Conservation (phyloP, 768 basidiomycete species). For the Suillus americanus region DNA sequence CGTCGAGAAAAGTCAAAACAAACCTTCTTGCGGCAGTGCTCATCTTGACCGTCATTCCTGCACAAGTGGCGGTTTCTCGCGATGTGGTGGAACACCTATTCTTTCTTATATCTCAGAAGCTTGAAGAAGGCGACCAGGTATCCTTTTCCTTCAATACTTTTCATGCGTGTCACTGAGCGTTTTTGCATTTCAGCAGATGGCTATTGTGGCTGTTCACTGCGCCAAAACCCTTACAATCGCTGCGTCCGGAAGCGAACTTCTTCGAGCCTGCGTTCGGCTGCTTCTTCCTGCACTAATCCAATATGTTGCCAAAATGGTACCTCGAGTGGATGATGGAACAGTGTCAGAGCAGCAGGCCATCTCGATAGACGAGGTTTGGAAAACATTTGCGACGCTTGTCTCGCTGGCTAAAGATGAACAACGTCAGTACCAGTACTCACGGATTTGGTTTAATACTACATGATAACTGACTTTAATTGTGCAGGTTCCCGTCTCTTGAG, state of each 20-base stretch:
- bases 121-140: constrained; percentile 71
- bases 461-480: constrained; percentile 14
- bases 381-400: constrained; percentile 70
- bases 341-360: constrained; percentile 56
- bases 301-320: constrained; percentile 70
- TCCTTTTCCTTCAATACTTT: constrained; percentile 13
- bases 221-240: constrained; percentile 80
- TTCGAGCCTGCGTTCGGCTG: constrained; percentile 70
- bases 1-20: constrained; percentile 82
- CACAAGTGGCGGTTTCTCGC: constrained; percentile 63
- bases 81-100: constrained; percentile 82
- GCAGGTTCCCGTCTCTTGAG: constrained; percentile 67
- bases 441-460: not conserved
- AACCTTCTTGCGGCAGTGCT: constrained; percentile 87
- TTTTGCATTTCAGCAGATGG: constrained; percentile 57
- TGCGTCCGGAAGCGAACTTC: constrained; percentile 62
- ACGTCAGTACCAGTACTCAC: constrained; percentile 51
- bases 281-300: constrained; percentile 83
- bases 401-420: constrained; percentile 53
- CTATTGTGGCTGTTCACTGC: constrained; percentile 88
- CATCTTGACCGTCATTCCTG: constrained; percentile 76
- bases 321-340: constrained; percentile 55
- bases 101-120: constrained; percentile 79
- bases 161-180: not conserved
- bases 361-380: constrained; percentile 79